A percentile compares a stretch with the other conserved stretches of the same genome.
phyloP scores from a whole-genome alignment of 768 basidiomycete genomes.

The Termitomyces sp. region DNA sequence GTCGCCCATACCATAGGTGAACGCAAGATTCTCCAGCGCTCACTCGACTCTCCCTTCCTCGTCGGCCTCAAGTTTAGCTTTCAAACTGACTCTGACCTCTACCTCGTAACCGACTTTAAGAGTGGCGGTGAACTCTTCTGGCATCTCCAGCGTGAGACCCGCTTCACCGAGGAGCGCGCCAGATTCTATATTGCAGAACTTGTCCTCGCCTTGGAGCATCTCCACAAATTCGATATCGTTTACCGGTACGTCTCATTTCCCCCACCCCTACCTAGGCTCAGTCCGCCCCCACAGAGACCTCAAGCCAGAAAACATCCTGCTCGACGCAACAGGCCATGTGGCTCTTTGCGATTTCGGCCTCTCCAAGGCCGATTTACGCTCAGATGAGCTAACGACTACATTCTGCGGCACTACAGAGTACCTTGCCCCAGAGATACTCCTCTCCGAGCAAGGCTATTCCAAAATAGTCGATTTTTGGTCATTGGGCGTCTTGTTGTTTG shows the following conservation, averaged over 20 bases:
- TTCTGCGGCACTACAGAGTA: constrained; percentile 99
- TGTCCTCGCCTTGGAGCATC: constrained; percentile 89
- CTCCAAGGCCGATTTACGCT: constrained; percentile 89
- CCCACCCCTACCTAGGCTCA: background rate
- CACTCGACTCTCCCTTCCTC: constrained; percentile 91
- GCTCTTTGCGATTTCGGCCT: constrained; percentile 98
- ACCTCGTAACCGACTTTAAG: constrained; percentile 98
- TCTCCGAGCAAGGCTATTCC: constrained; percentile 97
- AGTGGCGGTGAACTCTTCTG: constrained; percentile 97
- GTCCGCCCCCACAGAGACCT: constrained; percentile 55
- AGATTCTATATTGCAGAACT: constrained; percentile 97
- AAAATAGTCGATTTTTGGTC: constrained; percentile 99
- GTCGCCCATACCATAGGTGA: constrained; percentile 99
- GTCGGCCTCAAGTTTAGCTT: constrained; percentile 98
- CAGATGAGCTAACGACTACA: constrained; percentile 96
- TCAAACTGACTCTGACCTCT: constrained; percentile 93
- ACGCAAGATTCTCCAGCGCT: constrained; percentile 95
- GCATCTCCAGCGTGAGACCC: constrained; percentile 94
- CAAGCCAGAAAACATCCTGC: constrained; percentile 97
- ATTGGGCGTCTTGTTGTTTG: constrained; percentile 91
- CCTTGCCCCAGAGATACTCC: constrained; percentile 95
- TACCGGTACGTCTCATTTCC: constrained; percentile 54
- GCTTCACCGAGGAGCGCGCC: constrained; percentile 90
- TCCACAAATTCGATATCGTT: constrained; percentile 97
- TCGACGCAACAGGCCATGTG: constrained; percentile 97